Base-by-base conservation (phyloP, 169 alveolate genomes). In the Eimeria acervulina region DNA sequence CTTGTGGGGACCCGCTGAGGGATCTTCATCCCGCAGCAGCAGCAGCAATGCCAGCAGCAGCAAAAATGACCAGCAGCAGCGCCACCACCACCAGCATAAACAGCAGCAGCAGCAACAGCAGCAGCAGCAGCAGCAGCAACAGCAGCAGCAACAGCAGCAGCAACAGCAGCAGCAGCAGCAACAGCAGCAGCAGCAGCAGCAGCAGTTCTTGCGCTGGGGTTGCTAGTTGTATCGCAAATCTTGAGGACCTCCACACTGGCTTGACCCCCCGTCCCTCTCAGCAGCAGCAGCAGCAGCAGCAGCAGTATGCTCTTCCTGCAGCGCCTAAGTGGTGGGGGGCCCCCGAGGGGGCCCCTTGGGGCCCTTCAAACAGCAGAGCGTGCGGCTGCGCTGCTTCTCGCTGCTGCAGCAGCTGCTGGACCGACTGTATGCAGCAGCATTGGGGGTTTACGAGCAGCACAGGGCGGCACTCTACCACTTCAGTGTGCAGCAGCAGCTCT, bases 341-440 rank as follows among this genome's bases (percentile, higher is more conserved):
- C 66, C 66, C 66, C 17, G 26, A 13, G 66, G 26, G 66, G 66
- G 66, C n/a, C 66, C 66, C 66, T 23, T 55, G 26, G 66, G 66
- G 31, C 17, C n/a, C 87, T 61, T 17, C 84, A 33, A 17, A 26
- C 52, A 31, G 51, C 23, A 72, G 42, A 23, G 52, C 12, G 42
- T 76, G 87, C 31, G 59, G 55, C 6, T 76, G 87, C 38, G 51
- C 19, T 44, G 33, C 59, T 44, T 38, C 61, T 13, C 87, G 87
- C 87, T 76, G 87, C 87, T 76, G 87, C 87, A 76, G 59, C 63
- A 76, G 87, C 52, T 76, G 87, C 87, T 76, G 87, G 87, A 76
- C 47, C 6, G 87, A 61, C 61, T 76, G 61, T 33, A 33, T 12
- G 44, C 17, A 21, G 38, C 33, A 12, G 61, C 87, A 36, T 55